phyloP scores from a whole-genome alignment of 306 rosid genomes.

The Rubus parviflorus region DNA sequence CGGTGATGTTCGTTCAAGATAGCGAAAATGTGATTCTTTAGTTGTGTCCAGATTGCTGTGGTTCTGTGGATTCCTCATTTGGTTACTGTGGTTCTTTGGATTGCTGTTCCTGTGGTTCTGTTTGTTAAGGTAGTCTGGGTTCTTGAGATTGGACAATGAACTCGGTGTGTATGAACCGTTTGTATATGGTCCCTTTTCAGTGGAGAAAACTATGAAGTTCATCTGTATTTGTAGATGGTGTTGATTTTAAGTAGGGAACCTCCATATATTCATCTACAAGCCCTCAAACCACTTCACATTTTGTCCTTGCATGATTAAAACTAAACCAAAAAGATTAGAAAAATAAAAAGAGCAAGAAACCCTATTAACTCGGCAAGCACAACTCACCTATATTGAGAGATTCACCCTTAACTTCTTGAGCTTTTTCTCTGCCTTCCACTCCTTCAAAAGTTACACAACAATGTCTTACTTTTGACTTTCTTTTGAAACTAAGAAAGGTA shows the following conservation, averaged over 20 bases:
- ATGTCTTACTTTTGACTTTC: no score
- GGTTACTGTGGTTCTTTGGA: conserved; percentile 6
- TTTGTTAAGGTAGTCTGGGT: background rate
- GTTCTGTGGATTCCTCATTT: conserved; percentile 12
- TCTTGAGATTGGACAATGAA: background rate
- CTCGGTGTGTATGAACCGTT: background rate
- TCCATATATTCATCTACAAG: no score
- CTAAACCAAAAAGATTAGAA: no score
- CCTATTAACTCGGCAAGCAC: no score
- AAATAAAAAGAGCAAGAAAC: no score
- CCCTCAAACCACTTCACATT: no score
- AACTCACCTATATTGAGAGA: no score
- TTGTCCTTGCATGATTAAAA: no score
- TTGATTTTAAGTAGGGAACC: background rate
- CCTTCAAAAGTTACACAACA: no score
- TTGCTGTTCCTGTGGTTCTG: conserved; percentile 1
- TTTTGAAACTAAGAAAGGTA: no score
- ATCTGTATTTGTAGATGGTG: background rate
- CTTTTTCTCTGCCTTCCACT: no score
- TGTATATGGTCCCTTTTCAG: background rate
- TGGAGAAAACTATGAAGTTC: background rate
- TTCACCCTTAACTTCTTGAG: no score
- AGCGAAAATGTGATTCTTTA: background rate
- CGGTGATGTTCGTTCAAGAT: conserved; percentile 11
- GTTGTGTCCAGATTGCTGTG: conserved; percentile 9